These are phyloP conservation scores for Fusarium sp. DNA, from an alignment of 2,329 filamentous ascomycete genomes.

Conservation along the genomic window DNA sequence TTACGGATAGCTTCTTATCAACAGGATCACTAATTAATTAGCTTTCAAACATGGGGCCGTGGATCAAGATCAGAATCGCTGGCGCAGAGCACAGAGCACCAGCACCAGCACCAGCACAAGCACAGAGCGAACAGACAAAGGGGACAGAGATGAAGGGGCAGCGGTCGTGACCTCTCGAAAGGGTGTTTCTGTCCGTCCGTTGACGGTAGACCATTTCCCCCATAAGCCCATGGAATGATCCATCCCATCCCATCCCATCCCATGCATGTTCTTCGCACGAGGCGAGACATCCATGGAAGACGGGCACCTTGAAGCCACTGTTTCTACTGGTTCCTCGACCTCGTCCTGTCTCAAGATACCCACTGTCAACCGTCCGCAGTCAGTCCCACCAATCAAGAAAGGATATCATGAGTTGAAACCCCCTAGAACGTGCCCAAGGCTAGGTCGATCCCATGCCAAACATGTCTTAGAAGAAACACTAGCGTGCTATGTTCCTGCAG, in stretches of 20 bases:
- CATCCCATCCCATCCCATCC: background rate
- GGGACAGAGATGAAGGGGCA: conserved; percentile 35
- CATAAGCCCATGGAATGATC: conserved; percentile 3
- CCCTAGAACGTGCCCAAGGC: conserved; percentile 3
- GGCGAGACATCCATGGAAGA: conserved; percentile 18
- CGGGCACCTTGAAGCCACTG: conserved; percentile 4
- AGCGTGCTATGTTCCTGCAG: conserved; percentile 49
- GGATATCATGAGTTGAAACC: background rate
- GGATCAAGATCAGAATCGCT: background rate
- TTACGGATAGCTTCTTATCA: background rate
- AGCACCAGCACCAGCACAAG: background rate
- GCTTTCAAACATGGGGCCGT: conserved; percentile 15
- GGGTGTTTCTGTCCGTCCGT: conserved; percentile 21
- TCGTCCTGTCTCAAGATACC: conserved; percentile 30
- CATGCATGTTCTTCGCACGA: background rate
- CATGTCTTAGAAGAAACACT: conserved; percentile 50
- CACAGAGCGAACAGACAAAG: conserved; percentile 14
- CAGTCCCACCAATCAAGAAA: conserved; percentile 30
- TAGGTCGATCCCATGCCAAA: conserved; percentile 15
- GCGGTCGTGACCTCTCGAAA: conserved; percentile 24
- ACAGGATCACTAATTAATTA: background rate
- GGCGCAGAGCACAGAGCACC: conserved; percentile 7
- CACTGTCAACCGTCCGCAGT: conserved; percentile 19
- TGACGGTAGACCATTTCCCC: conserved; percentile 22
- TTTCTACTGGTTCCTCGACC: conserved; percentile 19